Evolutionary conservation across 2,329 filamentous ascomycete species (phyloP).

Genomic region (Sporothrix humicola): DNA sequence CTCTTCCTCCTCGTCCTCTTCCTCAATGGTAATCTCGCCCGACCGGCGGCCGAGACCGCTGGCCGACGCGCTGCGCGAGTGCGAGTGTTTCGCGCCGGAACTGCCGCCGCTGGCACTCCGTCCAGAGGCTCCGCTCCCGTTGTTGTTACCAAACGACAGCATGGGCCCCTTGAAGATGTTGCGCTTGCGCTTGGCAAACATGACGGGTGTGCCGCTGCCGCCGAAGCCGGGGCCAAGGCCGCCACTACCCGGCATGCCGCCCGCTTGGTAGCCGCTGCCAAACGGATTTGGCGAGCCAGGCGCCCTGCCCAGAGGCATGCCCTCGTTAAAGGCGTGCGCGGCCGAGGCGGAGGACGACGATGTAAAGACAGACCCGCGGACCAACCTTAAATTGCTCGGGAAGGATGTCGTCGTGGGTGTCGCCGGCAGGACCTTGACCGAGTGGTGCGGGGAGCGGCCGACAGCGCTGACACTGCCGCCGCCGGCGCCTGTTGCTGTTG

Average conservation of each 20-base stretch:
- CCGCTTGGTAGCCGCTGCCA: conserved; percentile 47
- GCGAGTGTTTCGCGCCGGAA: conserved; percentile 46
- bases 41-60: conserved; percentile 69
- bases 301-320: conserved; percentile 54
- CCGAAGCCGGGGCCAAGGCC: background rate
- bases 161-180: conserved; percentile 83
- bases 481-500: conserved; percentile 62
- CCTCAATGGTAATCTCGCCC: conserved; percentile 75
- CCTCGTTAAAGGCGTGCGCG: conserved; percentile 64
- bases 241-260: background rate
- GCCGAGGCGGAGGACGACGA: conserved; percentile 36
- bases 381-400: conserved; percentile 83
- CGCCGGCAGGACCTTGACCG: conserved; percentile 91
- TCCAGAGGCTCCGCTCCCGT: conserved; percentile 35
- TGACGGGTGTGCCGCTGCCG: conserved; percentile 53
- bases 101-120: conserved; percentile 47
- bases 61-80: conserved; percentile 65
- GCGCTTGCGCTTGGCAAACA: conserved; percentile 82
- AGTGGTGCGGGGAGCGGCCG: conserved; percentile 80
- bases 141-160: conserved; percentile 58
- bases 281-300: conserved; percentile 62
- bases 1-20: conserved; percentile 65
- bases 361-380: conserved; percentile 57
- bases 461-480: conserved; percentile 67
- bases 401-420: conserved; percentile 79